Evolutionary conservation across 176 grass and related monocot species (phyloP).

Genomic region (Carex kokanica): DNA sequence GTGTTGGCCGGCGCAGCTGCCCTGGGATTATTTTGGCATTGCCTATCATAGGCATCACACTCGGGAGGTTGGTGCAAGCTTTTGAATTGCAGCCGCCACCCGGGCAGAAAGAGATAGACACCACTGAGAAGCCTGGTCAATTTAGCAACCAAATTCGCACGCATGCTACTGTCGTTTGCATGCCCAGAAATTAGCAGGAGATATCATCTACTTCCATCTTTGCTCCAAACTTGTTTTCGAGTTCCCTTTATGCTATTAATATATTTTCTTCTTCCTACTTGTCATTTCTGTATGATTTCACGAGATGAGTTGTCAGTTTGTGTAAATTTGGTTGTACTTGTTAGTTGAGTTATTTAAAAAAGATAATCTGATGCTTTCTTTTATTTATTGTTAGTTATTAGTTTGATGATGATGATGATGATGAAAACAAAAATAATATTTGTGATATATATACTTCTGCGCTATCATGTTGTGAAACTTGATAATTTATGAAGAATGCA

Average conservation of each 20-base stretch:
- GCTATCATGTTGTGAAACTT: not conserved
- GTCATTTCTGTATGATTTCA: not conserved
- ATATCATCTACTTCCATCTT: not conserved
- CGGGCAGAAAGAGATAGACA: conserved; percentile 49
- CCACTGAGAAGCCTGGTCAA: conserved; percentile 88
- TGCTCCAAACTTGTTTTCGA: not conserved
- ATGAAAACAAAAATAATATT: not conserved
- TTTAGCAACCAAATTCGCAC: conserved; percentile 97
- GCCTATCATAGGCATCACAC: conserved; percentile 85
- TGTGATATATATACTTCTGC: not conserved
- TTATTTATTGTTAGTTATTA: not conserved
- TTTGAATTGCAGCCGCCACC: conserved; percentile 77
- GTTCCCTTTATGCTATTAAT: not conserved
- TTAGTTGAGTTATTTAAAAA: conserved; percentile 2
- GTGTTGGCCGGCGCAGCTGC: conserved; percentile 91
- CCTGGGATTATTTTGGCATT: conserved; percentile 89
- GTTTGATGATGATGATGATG: not conserved
- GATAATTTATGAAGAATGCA: not conserved
- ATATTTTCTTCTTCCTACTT: not conserved
- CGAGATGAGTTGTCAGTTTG: not conserved
- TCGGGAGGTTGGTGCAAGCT: conserved; percentile 73
- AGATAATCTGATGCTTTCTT: not conserved
- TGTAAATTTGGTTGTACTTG: conserved; percentile 15
- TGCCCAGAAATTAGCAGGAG: conserved; percentile 31
- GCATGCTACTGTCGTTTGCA: conserved; percentile 89